Conservation (phyloP, 768 basidiomycete genomes). For the Crassisporium funariophilum region DNA sequence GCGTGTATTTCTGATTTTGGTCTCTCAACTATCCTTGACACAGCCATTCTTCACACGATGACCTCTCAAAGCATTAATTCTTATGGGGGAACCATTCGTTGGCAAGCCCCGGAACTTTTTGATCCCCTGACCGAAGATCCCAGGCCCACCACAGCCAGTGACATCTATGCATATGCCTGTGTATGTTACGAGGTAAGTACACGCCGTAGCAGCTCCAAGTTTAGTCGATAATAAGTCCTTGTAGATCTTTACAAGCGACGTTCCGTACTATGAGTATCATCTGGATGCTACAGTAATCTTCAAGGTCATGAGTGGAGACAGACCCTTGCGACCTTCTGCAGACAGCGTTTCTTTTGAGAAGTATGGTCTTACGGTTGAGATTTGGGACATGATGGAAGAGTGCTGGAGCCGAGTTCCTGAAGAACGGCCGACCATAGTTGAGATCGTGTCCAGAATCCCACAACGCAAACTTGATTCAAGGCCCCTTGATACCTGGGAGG, state of each 20-base stretch:
- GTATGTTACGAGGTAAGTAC: constrained; percentile 35
- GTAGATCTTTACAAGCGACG: constrained; percentile 27
- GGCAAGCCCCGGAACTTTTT: constrained; percentile 39
- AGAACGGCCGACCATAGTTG: constrained; percentile 17
- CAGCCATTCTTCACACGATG: constrained; percentile 18
- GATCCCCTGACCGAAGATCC: constrained; percentile 20
- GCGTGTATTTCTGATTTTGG: constrained; percentile 58
- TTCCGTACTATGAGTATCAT: constrained; percentile 28
- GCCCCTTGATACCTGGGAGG: constrained; percentile 2
- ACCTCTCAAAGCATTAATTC: constrained; percentile 18
- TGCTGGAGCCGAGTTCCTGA: constrained; percentile 25
- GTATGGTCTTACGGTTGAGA: constrained; percentile 17
- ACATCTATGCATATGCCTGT: constrained; percentile 45
- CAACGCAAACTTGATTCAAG: neutral
- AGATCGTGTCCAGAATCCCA: constrained; percentile 5
- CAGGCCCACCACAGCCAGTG: constrained; percentile 21
- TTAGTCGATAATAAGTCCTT: neutral
- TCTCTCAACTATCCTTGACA: constrained; percentile 32
- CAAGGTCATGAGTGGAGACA: constrained; percentile 16
- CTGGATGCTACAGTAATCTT: constrained; percentile 23
- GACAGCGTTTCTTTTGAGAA: constrained; percentile 8
- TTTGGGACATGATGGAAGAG: constrained; percentile 26
- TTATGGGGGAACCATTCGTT: constrained; percentile 34
- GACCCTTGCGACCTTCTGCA: constrained; percentile 18
- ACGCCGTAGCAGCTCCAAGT: no score